Evolutionary conservation across 371 early-diverging fungal species (phyloP), one percentile per base, ranked within the genome.

Genomic region (Batkoa obscura): DNA sequence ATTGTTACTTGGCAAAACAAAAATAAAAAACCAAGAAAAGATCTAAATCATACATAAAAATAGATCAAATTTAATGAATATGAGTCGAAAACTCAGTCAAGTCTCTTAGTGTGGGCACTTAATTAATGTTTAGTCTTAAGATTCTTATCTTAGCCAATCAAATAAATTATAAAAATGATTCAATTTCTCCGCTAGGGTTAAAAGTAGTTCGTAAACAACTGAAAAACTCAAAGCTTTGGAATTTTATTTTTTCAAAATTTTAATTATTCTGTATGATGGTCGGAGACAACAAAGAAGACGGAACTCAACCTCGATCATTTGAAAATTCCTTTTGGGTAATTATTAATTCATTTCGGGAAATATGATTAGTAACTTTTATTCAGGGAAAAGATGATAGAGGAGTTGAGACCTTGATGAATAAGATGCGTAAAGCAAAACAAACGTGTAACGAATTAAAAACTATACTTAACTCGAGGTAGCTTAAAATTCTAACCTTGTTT

Each of bases 331-430:
- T 55, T 45, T 55, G 55, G 55, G 55, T 55, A 55, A 10, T n/a
- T 9, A 2, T 39, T 31, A 39, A 8, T 32, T 48, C 9, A 15
- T 32, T 48, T 48, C n/a, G 8, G 10, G 23, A n/a, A 4, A 8
- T 39, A 31, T 43, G 0, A 33, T n/a, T 12, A 17, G 23, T 32
- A 3, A 2, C n/a, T 32, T 50, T 39, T 46, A 59, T 15, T 59
- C 23, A 86, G 90, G 91, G 88, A 9, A 74, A 82, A 55, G 79
- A 83, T 51, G 92, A 93, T 67, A 78, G 78, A 9, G 94, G 95
- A 15, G 83, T 84, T 54, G 79, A 84, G 36, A 83, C 80, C 2
- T 68, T 93, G 23, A 79, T 83, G 59, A 73, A 72, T 45, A 80
- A 87, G 54, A 79, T 94, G 76, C 79, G 80, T 62, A 78, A 70